Percentiles rank a stretch among this genome's conserved stretches.
Conservation (phyloP, 2,329 filamentous ascomycete species). For the Pseudogymnoascus pannorum region DNA sequence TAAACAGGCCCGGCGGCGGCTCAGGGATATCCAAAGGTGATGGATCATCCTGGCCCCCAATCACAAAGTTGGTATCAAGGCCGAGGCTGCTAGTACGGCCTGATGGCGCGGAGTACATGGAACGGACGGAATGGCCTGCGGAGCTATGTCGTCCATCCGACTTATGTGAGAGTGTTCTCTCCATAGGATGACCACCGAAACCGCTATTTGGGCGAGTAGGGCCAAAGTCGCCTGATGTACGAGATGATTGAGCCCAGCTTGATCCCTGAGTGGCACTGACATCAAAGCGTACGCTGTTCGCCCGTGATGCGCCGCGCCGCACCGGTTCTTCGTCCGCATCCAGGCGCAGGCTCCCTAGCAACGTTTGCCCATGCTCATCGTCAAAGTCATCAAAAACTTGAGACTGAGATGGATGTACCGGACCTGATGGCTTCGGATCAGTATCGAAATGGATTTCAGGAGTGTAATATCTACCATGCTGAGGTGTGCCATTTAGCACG, state of each 20-base stretch:
- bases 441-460: slow-evolving; percentile 18
- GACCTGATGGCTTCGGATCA: slow-evolving; percentile 46
- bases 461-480: slow-evolving; percentile 62
- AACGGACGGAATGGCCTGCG: slow-evolving; percentile 69
- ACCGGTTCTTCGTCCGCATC: slow-evolving; percentile 83
- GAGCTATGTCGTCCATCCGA: slow-evolving; percentile 94
- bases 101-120: slow-evolving; percentile 63
- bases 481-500: slow-evolving; percentile 71
- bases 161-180: slow-evolving; percentile 87
- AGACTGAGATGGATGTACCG: slow-evolving; percentile 68
- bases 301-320: slow-evolving; percentile 79
- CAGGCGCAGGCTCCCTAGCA: slow-evolving; percentile 74
- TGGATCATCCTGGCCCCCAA: slow-evolving; percentile 55
- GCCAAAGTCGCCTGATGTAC: slow-evolving; percentile 76
- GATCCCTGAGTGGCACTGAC: slow-evolving; percentile 87
- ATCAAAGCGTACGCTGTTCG: slow-evolving; percentile 96
- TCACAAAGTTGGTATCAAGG: slow-evolving; percentile 64
- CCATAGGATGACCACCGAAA: slow-evolving; percentile 71
- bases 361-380: slow-evolving; percentile 68
- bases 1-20: slow-evolving; percentile 75
- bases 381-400: slow-evolving; percentile 89
- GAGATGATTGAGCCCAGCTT: slow-evolving; percentile 74
- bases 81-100: slow-evolving; percentile 84
- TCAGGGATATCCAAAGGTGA: slow-evolving; percentile 65
- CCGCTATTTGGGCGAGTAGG: slow-evolving; percentile 72